Evolutionary conservation across 2,329 filamentous ascomycete species (phyloP), one percentile per base, ranked within the genome.

Genomic region (Colletotrichum chrysophilum): DNA sequence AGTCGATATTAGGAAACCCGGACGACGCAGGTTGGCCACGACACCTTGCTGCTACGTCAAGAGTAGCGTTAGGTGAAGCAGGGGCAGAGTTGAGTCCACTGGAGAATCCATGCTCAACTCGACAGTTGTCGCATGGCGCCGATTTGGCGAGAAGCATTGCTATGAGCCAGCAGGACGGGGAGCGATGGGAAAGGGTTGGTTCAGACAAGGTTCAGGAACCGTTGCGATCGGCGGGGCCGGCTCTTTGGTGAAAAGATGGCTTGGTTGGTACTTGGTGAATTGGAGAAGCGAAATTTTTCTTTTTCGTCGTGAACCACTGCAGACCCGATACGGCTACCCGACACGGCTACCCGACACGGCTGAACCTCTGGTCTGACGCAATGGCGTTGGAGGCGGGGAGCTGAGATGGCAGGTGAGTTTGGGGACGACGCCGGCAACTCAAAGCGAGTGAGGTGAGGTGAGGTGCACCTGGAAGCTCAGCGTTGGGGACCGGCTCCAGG

Each of bases 1-100:
- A 74, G 73, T 65, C 73, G 58, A 73, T 56, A 73, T 48, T 24
- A 48, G 73, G 73, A 75, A 75, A 69, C 21, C 73, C 70, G 64
- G 70, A 60, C 62, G 43, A 48, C 32, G 30, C 24, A 52, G 32
- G 7, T 66, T 71, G 70, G 60, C 64, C 62, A 75, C 73, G 70
- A 60, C 70, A 73, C 4, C 36, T 62, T 36, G 60, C 24, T 56
- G 43, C 43, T 32, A 71, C 56, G 28, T 62, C 48, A 62, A 24
- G 18, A 71, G 58, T 36, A 64, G 68, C 38, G 58, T 56, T 70
- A 38, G 58, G 56, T 34, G 60, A n/a, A 58, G 56, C 55, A 55
- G 21, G 55, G 69, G 62, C 62, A 48, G 5, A 34, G 32, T 28
- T 38, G 43, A 74, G 36, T 24, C 43, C 28, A 60, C 43, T 68